These are phyloP conservation scores for Coemansia sp. DNA, from an alignment of 192 early-diverging fungal genomes.

Conservation along the genomic window DNA sequence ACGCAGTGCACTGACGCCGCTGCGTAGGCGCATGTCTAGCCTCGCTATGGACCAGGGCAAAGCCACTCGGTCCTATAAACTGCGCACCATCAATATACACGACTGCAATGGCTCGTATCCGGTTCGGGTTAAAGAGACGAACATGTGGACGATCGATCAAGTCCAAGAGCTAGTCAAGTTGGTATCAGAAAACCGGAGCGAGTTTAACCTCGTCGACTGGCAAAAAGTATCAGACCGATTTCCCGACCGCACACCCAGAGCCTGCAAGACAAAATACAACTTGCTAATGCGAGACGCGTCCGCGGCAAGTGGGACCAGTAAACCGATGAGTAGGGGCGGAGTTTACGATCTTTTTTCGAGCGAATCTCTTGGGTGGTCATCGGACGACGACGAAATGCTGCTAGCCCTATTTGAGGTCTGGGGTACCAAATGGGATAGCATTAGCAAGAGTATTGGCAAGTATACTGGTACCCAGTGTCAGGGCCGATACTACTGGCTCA, in stretches of 20 bases:
- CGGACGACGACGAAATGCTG: neutral
- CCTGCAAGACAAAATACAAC: neutral
- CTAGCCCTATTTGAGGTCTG: neutral
- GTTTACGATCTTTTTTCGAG: neutral
- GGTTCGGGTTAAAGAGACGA: neutral
- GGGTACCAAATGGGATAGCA: neutral
- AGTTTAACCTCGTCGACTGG: neutral
- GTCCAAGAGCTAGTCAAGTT: neutral
- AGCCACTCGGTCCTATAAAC: neutral
- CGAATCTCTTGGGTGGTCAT: neutral
- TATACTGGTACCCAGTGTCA: neutral
- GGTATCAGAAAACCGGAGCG: neutral
- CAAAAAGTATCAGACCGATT: neutral
- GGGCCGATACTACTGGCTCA: neutral
- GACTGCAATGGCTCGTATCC: neutral
- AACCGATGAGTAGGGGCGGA: neutral
- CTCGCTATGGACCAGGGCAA: neutral
- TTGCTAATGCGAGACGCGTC: neutral
- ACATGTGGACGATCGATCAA: neutral
- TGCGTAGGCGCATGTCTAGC: neutral
- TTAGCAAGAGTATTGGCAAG: neutral
- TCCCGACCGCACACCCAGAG: neutral
- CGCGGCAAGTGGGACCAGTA: neutral
- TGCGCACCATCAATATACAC: neutral
- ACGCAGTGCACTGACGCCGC: neutral